Percentiles rank a stretch among this genome's conserved stretches.
phyloP scores from a whole-genome alignment of 2,329 filamentous ascomycete genomes.

The Arthrinium puccinioides region DNA sequence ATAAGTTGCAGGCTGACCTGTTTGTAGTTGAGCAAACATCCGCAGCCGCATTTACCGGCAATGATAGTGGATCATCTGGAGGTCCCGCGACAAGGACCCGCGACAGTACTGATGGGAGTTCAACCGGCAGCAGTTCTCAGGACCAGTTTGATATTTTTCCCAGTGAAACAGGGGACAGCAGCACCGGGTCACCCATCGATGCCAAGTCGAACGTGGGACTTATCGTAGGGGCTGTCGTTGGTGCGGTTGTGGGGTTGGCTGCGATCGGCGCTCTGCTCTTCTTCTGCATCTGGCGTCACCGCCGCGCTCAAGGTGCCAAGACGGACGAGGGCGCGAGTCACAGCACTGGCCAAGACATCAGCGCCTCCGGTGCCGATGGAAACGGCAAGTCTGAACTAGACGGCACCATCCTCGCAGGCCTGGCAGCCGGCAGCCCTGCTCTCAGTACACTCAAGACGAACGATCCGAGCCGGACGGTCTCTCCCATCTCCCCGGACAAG shows the following conservation, averaged over 20 bases:
- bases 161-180: no score
- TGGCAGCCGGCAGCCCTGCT: constrained; percentile 9
- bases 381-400: constrained; percentile 19
- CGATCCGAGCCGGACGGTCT: no score
- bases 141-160: no score
- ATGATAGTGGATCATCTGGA: constrained; percentile 3
- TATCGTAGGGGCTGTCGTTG: constrained; percentile 25
- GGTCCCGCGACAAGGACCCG: constrained; percentile 8
- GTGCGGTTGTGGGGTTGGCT: constrained; percentile 22
- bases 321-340: not conserved
- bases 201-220: constrained; percentile 13
- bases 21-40: constrained; percentile 17
- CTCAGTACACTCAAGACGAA: constrained; percentile 8
- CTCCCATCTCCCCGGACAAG: no score
- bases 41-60: constrained; percentile 5
- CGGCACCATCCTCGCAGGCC: constrained; percentile 7
- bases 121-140: constrained; percentile 28
- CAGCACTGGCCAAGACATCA: not conserved
- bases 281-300: constrained; percentile 22
- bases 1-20: not conserved
- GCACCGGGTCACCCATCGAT: constrained; percentile 6
- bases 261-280: constrained; percentile 24
- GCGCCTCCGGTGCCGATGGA: not conserved
- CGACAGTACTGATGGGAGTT: constrained; percentile 1
- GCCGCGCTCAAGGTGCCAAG: constrained; percentile 7